These are phyloP conservation scores for Postia placenta DNA, from an alignment of 768 basidiomycete species.

Conservation along the genomic window DNA sequence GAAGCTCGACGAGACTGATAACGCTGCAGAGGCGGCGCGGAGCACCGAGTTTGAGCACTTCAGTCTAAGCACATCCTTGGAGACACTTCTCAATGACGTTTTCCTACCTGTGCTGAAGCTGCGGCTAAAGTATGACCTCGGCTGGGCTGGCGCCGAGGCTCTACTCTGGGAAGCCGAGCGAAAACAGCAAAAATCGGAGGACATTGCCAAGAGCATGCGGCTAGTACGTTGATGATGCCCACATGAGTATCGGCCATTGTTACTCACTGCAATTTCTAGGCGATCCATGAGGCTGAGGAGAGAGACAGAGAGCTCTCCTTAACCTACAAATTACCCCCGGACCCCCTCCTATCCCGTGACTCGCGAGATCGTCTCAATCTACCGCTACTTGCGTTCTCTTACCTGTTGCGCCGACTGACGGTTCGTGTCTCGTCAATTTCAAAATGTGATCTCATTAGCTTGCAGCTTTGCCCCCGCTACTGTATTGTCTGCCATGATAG, in stretches of 20 bases:
- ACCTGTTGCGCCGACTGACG: conserved; percentile 56
- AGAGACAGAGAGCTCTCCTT: conserved; percentile 33
- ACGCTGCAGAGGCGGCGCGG: conserved; percentile 26
- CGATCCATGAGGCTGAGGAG: conserved; percentile 33
- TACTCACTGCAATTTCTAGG: conserved; percentile 8
- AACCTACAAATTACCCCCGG: conserved; percentile 45
- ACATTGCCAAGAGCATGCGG: conserved; percentile 29
- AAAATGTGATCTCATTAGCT: not conserved
- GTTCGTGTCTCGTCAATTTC: conserved; percentile 28
- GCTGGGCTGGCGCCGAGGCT: conserved; percentile 67
- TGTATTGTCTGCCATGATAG: conserved; percentile 73
- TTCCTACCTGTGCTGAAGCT: conserved; percentile 49
- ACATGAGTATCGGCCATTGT: no score
- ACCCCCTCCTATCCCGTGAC: conserved; percentile 38
- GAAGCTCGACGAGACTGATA: conserved; percentile 7
- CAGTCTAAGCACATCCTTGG: conserved; percentile 58
- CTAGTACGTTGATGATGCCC: conserved; percentile 26
- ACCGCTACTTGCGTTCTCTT: conserved; percentile 56
- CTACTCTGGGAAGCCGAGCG: conserved; percentile 41
- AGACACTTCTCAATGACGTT: conserved; percentile 51
- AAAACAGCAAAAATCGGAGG: conserved; percentile 34
- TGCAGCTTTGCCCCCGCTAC: conserved; percentile 58
- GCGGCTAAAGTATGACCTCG: conserved; percentile 43
- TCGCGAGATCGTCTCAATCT: conserved; percentile 43
- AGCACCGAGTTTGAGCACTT: conserved; percentile 49